Evolutionary conservation across 805 yeast species (phyloP), one percentile per base, ranked within the genome.

Genomic region (Yamadazyma akitaensis): DNA sequence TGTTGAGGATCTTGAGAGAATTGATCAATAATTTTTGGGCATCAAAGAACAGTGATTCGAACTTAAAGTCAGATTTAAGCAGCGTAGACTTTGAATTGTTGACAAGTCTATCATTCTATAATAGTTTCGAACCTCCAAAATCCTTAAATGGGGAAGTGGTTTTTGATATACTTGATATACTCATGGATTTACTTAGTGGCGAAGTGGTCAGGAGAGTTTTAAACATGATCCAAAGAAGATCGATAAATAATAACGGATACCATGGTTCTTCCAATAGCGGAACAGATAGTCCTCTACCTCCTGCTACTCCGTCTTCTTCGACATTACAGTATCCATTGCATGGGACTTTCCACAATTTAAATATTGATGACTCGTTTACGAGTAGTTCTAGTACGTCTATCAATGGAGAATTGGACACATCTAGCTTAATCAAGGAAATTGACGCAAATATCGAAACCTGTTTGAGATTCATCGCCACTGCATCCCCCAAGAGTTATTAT

Each of bases 401-500:
- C 30, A 21, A 10, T 16, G 16, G 30, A 7, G 47, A 44, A 16
- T 18, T 32, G 17, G 47, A 44, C 12, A 24, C 21, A 3, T 10
- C 31, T 5, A 21, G 16, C 14, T 35, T 43, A 7, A 43, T 53
- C 2, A 52, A 52, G 11, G 68, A 65, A 28, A 67, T 72, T 36
- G 76, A 72, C 53, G 43, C 46, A n/a, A 55, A 63, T 44, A 51
- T 65, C 14, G 67, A 63, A 49, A 47, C 61, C 12, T 56, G 66
- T 17, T 52, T 69, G 36, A 59, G 68, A 38, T 71, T 59, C 44
- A 48, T 72, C 11, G 70, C 75, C 0, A 60, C 68, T 0, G 60
- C 76, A 3, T 68, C 68, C 49, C 69, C 76, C 0, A 42, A 40
- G 2, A 62, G 61, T 4, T 71, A 67, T 49, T 63, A 57, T 44